A percentile compares a stretch with the other conserved stretches of the same genome.
Conservation (phyloP, 2,329 filamentous ascomycete genomes). For the Claviceps pusilla region DNA sequence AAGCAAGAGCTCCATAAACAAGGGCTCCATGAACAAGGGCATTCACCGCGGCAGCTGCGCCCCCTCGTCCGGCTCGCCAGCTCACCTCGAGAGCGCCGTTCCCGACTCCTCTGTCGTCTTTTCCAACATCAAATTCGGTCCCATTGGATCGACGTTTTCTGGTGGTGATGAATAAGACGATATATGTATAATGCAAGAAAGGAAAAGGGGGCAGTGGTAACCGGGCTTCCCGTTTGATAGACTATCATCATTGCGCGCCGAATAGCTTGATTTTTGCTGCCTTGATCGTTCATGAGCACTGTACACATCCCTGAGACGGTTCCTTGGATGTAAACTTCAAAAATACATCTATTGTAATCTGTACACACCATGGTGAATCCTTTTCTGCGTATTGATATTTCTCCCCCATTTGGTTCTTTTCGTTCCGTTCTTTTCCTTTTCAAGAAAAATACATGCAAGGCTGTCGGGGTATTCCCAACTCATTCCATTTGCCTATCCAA, state of each 20-base stretch:
- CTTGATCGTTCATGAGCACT: not conserved
- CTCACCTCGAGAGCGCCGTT: conserved; percentile 29
- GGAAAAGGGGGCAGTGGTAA: no score
- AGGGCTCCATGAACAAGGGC: not conserved
- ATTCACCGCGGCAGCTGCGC: not conserved
- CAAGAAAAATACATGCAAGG: not conserved
- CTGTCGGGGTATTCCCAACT: not conserved
- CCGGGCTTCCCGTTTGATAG: no score
- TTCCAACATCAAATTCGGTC: conserved; percentile 44
- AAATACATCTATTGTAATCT: not conserved
- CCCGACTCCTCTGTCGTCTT: conserved; percentile 37
- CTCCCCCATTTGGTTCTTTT: not conserved
- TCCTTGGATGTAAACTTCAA: not conserved
- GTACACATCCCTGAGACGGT: not conserved
- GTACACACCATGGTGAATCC: not conserved
- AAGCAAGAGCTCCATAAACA: no score
- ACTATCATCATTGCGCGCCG: no score
- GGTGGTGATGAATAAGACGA: not conserved
- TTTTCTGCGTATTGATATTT: not conserved
- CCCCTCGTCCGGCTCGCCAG: conserved; percentile 16
- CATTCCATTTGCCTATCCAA: not conserved
- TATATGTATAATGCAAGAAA: no score
- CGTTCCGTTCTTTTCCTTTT: not conserved
- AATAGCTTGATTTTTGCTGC: no score
- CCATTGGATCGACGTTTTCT: conserved; percentile 37